Base-by-base conservation (phyloP, 23 red algal species). In the Agarophyton chilense region DNA sequence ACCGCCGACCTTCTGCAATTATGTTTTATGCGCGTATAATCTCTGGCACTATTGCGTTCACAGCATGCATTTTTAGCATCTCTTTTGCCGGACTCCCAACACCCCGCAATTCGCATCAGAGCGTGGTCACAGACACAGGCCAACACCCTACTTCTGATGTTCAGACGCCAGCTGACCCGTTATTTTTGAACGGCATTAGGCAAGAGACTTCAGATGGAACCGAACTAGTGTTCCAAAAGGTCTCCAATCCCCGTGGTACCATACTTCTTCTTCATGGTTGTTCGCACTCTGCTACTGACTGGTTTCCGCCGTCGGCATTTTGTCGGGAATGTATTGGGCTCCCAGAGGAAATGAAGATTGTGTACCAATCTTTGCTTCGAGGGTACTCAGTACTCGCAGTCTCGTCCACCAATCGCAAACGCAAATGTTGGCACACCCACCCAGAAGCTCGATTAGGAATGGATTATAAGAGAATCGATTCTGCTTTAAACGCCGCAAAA, bases 351-450 rank as follows among this genome's bases (percentile, higher is more conserved):
- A 26, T 74, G 9, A 42, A 28, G 33, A 58, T 89, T 47, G 54
- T 28, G 0, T 34, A 67, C 18, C 24, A 46, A 0, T 66, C 85
- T 43, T 61, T 89, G 29, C 26, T 57, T 34, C 44, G 54, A 42
- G 41, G 54, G 13, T 89, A 78, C n/a, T 73, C 67, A 2, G 85
- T 89, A n/a, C 10, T 89, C 38, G 68, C 85, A 39, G 85, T 89
- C n/a, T 89, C 85, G 2, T 89, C 85, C 21, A 89, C 85, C 14
- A 57, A 89, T 45, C 68, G 85, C 25, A 65, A 53, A 33, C 51
- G 40, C 16, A 89, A 89, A 78, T 89, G 85, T 55, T 89, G 85
- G 85, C 67, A 33, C 36, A 89, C 85, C 7, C 47, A 89, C 29
- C 33, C 68, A 9, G 29, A 42, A 62, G 47, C 51, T 28, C 35